Conservation (phyloP, 2,329 filamentous ascomycete species). For the Colletotrichum sidae region DNA sequence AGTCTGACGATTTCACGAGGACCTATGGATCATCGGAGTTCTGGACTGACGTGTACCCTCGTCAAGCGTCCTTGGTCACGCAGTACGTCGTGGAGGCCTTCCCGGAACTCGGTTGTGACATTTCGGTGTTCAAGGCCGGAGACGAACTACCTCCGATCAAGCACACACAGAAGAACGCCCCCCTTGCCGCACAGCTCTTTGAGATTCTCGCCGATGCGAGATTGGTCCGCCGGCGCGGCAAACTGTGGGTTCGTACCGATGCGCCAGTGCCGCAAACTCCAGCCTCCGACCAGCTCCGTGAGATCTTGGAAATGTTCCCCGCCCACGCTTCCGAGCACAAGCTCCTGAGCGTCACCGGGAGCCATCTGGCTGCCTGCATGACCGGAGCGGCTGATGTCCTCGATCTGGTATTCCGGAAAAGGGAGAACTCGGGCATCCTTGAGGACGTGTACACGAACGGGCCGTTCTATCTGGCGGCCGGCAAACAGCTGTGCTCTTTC, state of each 20-base stretch:
- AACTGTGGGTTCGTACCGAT: background rate
- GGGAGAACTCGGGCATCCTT: conserved; percentile 42
- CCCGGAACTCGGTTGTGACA: conserved; percentile 42
- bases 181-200: conserved; percentile 44
- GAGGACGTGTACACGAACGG: conserved; percentile 49
- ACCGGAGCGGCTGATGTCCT: conserved; percentile 50
- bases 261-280: conserved; percentile 22
- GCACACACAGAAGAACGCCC: conserved; percentile 41
- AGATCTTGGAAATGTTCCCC: conserved; percentile 45
- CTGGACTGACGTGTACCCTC: conserved; percentile 42
- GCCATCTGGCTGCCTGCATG: conserved; percentile 51
- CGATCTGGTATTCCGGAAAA: conserved; percentile 51
- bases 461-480: background rate
- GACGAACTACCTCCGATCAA: conserved; percentile 40
- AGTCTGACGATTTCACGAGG: background rate
- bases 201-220: conserved; percentile 42
- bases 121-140: conserved; percentile 39
- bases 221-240: background rate
- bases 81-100: conserved; percentile 49
- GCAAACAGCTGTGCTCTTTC: conserved; percentile 10
- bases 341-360: conserved; percentile 48
- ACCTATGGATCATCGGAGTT: conserved; percentile 38
- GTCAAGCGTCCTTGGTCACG: conserved; percentile 44
- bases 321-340: conserved; percentile 46
- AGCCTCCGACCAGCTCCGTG: conserved; percentile 37